Evolutionary conservation across 1,139 yeast species (phyloP), one percentile per base, ranked within the genome.

Genomic region (Hansenula sp.): DNA sequence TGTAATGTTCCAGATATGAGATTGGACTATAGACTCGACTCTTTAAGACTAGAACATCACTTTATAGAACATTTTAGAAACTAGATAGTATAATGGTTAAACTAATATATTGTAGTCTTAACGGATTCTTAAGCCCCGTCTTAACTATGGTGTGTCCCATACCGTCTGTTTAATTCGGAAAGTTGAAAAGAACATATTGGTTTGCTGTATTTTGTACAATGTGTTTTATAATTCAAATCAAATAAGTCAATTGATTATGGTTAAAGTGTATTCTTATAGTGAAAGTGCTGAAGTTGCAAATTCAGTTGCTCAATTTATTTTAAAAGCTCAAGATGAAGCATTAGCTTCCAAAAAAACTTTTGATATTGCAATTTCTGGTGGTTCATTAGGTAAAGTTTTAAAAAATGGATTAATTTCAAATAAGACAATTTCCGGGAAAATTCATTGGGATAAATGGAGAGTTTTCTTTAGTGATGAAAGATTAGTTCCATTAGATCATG

Each of bases 401-500:
- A 77, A 81, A 49, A 69, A 70, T 40, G 92, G 90, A 2, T 71
- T 90, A 47, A 71, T 87, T 42, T 79, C 77, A 46, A 74, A 85
- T 55, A 41, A 61, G 25, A 67, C 62, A n/a, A 59, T 73, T 34
- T 66, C 70, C 9, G 45, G 65, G 1, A 64, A 71, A 42, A 77
- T 90, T 38, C 80, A 81, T 52, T 92, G 97, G 97, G 77, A 75
- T 42, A 80, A 81, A 57, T 94, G 98, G 98, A 94, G 87, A 55
- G 77, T 94, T 40, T 94, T 82, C 65, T 92, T 94, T 68, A 96
- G 96, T 34, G 98, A 94, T 64, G 99, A 94, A 69, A 78, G 98
- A 61, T 69, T 92, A 47, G 98, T 94, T 36, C 94, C 96, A 36
- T 81, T 89, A 52, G 83, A 77, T 44, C 79, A 86, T 45, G 77